Base-by-base conservation (phyloP, 1,284 basidiomycete species). In the Microbotryum scabiosae region DNA sequence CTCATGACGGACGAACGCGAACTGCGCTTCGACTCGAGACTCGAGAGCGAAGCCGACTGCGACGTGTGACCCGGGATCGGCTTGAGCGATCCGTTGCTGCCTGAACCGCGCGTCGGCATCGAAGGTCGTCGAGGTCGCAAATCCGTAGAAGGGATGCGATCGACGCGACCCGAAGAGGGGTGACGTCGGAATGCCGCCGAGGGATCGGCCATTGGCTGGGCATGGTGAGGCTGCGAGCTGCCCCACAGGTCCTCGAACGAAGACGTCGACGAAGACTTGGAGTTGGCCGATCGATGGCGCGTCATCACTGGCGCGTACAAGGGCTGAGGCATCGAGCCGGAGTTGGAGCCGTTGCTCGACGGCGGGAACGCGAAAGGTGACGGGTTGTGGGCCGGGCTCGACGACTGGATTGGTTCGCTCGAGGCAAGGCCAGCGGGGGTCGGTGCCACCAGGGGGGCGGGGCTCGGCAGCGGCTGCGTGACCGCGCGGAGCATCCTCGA, bases 11-110 rank as follows among this genome's bases (percentile, higher is more conserved):
- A 41, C 36, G 36, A 41, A 18, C 36, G 36, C n/a, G 65, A 64
- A 46, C 64, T 66, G 30, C 62, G 52, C 8, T 43, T 44, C 48
- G 66, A 67, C 5, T 54, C 64, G 52, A 68, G 28, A 59, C 60
- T 63, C 30, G 69, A 70, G 45, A 62, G 60, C 20, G 67, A 68
- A 2, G 66, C 57, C 21, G 69, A 62, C 16, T 41, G 36, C 9
- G 60, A 58, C n/a, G 58, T 41, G 32, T 62, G 66, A 6, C 61
- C 56, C 26, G 14, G 47, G 4, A 56, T 55, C 28, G 59, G 54
- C 21, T 55, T 56, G 52, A 60, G 28, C 32, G 47, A 52, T 21
- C 41, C 28, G 23, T 46, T 57, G 25, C 54, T 41, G 36, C 36
- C 36, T 12, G 36, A 41, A 41, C 47, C 43, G 41, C 57, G 25